Percentiles rank a stretch among this genome's conserved stretches.
Conservation (phyloP, 805 yeast genomes). For the Brettanomyces nanus region DNA sequence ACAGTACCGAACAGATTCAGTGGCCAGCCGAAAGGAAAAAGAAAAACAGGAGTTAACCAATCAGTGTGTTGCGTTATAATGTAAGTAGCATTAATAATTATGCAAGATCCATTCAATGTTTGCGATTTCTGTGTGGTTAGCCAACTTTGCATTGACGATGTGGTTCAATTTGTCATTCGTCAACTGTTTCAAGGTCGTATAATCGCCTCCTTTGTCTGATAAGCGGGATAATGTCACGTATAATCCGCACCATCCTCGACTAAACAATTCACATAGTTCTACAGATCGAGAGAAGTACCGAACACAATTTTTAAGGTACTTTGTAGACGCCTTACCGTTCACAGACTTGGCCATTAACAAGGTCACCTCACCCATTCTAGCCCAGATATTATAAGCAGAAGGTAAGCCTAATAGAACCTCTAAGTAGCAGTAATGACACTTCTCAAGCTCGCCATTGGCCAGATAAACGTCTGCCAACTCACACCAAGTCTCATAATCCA, state of each 20-base stretch:
- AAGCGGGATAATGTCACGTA: slow-evolving; percentile 11
- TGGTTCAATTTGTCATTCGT: slow-evolving; percentile 29
- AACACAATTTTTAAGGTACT: slow-evolving; percentile 4
- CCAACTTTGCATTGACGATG: slow-evolving; percentile 22
- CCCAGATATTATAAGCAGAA: slow-evolving; percentile 56
- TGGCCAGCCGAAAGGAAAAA: slow-evolving; percentile 13
- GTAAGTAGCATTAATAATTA: slow-evolving; percentile 8
- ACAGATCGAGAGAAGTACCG: slow-evolving; percentile 39
- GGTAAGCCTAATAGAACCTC: slow-evolving; percentile 68
- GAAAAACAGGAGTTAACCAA: slow-evolving; percentile 21
- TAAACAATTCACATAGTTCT: slow-evolving; percentile 64
- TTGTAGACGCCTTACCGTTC: not conserved
- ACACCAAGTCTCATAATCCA: slow-evolving; percentile 72
- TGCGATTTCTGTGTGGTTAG: slow-evolving; percentile 26
- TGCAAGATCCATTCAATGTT: slow-evolving; percentile 28
- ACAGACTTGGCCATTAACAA: slow-evolving; percentile 9
- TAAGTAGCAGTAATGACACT: slow-evolving; percentile 57
- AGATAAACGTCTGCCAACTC: slow-evolving; percentile 65
- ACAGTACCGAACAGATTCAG: slow-evolving; percentile 5
- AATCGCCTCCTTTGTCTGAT: no score
- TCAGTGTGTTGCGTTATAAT: slow-evolving; percentile 23
- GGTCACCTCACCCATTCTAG: slow-evolving; percentile 53
- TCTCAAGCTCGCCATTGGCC: slow-evolving; percentile 51
- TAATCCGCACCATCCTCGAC: slow-evolving; percentile 45
- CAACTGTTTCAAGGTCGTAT: slow-evolving; percentile 25